Evolutionary conservation across 768 basidiomycete genomes (phyloP), one percentile per base, ranked within the genome.

Genomic region (Tremella fuciformis): DNA sequence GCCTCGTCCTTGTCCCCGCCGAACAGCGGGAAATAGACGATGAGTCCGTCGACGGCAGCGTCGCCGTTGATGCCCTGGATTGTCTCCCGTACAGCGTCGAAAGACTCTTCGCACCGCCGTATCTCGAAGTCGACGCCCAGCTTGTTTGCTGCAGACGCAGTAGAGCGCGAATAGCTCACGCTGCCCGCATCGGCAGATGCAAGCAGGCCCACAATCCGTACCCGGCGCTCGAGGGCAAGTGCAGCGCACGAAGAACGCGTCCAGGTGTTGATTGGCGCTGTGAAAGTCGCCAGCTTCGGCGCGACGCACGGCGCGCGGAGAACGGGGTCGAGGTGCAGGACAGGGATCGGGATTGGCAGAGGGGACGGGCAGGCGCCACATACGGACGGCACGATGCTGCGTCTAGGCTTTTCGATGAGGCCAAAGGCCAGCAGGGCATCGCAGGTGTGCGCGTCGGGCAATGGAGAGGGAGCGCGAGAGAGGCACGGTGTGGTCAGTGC

Each of bases 121-220:
- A 38, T 54, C 19, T 53, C 58, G 22, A 63, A 66, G 0, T 50
- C 58, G 19, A 63, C 53, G 13, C 58, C 53, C 2, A 58, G 18
- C 16, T 50, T 48, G 19, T 24, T 22, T 21, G 49, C 59, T 2
- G 53, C 40, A 18, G 48, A 38, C 1, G 46, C 42, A 2, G 58
- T 63, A 50, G 51, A 37, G 42, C 41, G 39, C 22, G 65, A 56
- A 47, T 66, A 66, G 53, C 48, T 57, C 39, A 25, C 50, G 38
- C 65, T 59, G 0, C 61, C 65, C 26, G 19, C 19, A 34, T 62
- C 65, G 8, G 22, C 44, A 13, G 57, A 60, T 13, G 63, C 63
- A 16, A 66, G 55, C 1, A 66, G 50, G 0, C 65, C 65, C n/a
- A 66, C 65, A 25, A 66, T 57, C 13, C 40, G 24, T 16, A 60